Evolutionary conservation across 148 eudicot genomes (phyloP).

Genomic region (Mesembryanthemum crystallinum): DNA sequence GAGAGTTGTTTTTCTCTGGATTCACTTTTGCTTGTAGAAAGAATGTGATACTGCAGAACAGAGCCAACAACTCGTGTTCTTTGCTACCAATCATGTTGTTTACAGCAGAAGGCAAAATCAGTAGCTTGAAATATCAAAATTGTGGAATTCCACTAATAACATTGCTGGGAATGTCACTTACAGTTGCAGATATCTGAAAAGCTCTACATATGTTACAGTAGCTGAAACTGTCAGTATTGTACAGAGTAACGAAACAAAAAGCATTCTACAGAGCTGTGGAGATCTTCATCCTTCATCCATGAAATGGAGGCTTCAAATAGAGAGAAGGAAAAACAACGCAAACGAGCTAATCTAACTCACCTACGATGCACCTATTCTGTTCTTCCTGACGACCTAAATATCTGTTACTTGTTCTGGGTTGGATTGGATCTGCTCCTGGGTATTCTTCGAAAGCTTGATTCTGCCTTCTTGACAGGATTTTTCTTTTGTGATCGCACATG

Average conservation of each 20-base stretch:
- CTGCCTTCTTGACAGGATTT: constrained; percentile 43
- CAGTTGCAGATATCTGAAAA: not conserved
- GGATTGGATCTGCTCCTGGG: constrained; percentile 68
- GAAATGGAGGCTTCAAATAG: constrained; percentile 14
- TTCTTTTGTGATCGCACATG: constrained; percentile 34
- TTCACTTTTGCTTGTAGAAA: not conserved
- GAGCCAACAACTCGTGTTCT: not conserved
- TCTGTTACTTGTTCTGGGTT: constrained; percentile 63
- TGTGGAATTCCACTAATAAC: constrained; percentile 2
- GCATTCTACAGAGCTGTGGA: not conserved
- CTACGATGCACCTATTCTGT: constrained; percentile 9
- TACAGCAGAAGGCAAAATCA: not conserved
- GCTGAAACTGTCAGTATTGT: constrained; percentile 10
- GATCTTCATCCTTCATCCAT: constrained; percentile 15
- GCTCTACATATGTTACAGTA: constrained; percentile 1
- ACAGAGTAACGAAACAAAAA: not conserved
- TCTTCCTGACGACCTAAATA: not conserved
- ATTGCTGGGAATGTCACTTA: not conserved
- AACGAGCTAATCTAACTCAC: not conserved
- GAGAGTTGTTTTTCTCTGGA: not conserved
- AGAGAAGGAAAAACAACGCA: not conserved
- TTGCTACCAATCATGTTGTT: not conserved
- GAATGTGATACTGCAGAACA: too few species aligned
- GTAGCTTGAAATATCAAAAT: constrained; percentile 10
- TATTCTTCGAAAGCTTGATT: constrained; percentile 46